phyloP scores from a whole-genome alignment of 2,329 filamentous ascomycete species.

The Penicillium polonicum region DNA sequence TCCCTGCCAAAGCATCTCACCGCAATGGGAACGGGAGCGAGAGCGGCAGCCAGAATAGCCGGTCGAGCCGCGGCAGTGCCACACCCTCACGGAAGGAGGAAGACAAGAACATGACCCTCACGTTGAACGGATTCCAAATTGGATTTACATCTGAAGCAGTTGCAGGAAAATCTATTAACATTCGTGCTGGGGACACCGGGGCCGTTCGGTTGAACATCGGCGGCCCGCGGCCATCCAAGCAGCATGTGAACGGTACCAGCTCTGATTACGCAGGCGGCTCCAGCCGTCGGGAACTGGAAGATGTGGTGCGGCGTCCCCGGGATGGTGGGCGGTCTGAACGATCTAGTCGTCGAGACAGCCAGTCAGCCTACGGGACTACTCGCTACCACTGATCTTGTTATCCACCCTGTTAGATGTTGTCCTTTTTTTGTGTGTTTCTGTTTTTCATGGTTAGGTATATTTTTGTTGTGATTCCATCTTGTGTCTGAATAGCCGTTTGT shows the following conservation, averaged over 20 bases:
- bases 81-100: conserved; percentile 36
- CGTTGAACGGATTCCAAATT: conserved; percentile 43
- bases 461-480: conserved; percentile 10
- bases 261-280: conserved; percentile 35
- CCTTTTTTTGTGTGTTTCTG: background rate
- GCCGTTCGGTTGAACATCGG: conserved; percentile 42
- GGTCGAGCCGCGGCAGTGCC: conserved; percentile 41
- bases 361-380: conserved; percentile 36
- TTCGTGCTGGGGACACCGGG: conserved; percentile 41
- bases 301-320: conserved; percentile 31
- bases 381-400: conserved; percentile 12
- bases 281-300: conserved; percentile 35
- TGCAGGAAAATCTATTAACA: conserved; percentile 40
- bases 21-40: conserved; percentile 38
- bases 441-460: conserved; percentile 6
- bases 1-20: conserved; percentile 31
- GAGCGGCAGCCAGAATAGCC: conserved; percentile 43
- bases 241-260: conserved; percentile 33
- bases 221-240: conserved; percentile 34
- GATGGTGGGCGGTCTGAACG: conserved; percentile 40
- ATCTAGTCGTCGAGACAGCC: conserved; percentile 38
- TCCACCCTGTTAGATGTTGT: background rate
- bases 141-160: conserved; percentile 39
- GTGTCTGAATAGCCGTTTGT: conserved; percentile 10
- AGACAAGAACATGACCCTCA: conserved; percentile 41